Base-by-base conservation (phyloP, 1,139 yeast species). In the Pichia sp. region DNA sequence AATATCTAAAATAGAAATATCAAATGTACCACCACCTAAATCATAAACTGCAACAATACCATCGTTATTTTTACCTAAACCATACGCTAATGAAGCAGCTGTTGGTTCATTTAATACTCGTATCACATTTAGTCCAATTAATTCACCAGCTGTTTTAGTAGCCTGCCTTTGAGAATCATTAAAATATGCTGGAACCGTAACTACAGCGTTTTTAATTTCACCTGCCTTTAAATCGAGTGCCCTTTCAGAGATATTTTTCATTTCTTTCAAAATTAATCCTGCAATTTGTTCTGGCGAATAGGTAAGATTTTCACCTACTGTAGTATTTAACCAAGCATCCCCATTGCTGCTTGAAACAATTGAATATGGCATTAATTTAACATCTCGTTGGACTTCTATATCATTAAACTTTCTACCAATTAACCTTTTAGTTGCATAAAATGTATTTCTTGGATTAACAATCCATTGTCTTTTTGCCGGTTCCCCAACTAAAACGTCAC, bases 11-110 rank as follows among this genome's bases (percentile, higher is more conserved):
- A 84, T 78, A 1, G 92, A 83, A 29, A 84, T 82, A 62, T 84
- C 94, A 67, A 84, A 84, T 1, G 94, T 84, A 30, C 94, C 94
- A 26, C 94, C 94, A 48, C 94, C 94, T 44, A 84, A 68, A 65
- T 84, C 94, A 61, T 80, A 84, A 11, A 84, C 94, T 0, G 92
- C 92, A 36, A 84, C 74, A 16, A 76, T 64, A 8, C 89, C 89
- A 58, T 78, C 81, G 41, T 74, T 71, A 56, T 73, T 69, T 54
- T 78, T 76, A 5, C 61, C 63, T 41, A 83, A 65, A 1, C 94
- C 94, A 61, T 83, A 84, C 4, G 92, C 90, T 56, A 84, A 69
- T 0, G 92, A 87, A 1, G 90, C 90, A 2, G 90, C 90, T 0
- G 92, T 83, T 4, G 92, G 92, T 59, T 83, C 92, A 63, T 83